Base-by-base conservation (phyloP, 768 basidiomycete genomes). In the Cystobasidium onofrii region DNA sequence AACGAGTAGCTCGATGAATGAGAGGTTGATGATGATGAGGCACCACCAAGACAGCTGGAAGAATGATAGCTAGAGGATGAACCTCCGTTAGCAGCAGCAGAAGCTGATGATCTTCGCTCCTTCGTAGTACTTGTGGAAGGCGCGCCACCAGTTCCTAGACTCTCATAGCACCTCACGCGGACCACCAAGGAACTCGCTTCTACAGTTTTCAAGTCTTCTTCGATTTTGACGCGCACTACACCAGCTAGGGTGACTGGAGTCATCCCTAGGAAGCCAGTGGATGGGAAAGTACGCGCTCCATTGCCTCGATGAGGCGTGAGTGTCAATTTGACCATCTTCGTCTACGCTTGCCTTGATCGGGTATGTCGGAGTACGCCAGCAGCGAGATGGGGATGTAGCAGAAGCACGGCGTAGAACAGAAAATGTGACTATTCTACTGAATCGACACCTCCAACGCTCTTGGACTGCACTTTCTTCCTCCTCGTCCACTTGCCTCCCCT, bases 131-230 rank as follows among this genome's bases (percentile, higher is more conserved):
- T 29, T 61, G 31, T 64, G 15, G 84, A 75, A 18, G 55, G 81
- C 66, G 86, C 86, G 71, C 87, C 81, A 75, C 86, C 64, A 74
- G 86, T 86, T 64, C 87, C 81, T 36, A 90, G 86, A 50, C 88
- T 84, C 83, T 92, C 90, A 80, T 91, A 91, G 81, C 90, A 92
- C 54, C 90, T 86, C 54, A 92, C 86, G n/a, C 87, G 85, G 77
- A 95, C 84, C 64, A 85, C 84, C 77, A 91, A 82, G 46, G 87
- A 86, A 77, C 85, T 87, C 76, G 88, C 87, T 12, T 83, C 86
- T 69, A 93, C 83, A 20, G 84, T 85, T 80, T 87, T 89, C 31
- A 83, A 83, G 81, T 91, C 90, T 23, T 85, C 85, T 77, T 91
- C 90, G 66, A 88, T 82, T 75, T 84, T 85, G 52, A 89, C 90